Evolutionary conservation across 306 rosid species (phyloP).

Genomic region (Dicorynia guianensis): DNA sequence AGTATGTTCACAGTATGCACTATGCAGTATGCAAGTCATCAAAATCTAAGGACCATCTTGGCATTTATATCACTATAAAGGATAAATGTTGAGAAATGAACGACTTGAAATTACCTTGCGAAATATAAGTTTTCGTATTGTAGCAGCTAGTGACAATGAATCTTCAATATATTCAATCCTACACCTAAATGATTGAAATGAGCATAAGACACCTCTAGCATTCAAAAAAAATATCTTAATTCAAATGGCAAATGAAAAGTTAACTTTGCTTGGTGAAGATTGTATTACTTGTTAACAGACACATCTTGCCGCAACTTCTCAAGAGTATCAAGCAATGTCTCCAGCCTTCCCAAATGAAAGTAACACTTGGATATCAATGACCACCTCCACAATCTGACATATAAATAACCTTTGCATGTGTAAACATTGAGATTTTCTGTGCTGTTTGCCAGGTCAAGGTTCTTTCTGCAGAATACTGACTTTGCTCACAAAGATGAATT

Average conservation of each 20-base stretch:
- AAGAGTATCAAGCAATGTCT: slow-evolving; percentile 75
- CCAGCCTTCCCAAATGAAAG: slow-evolving; percentile 86
- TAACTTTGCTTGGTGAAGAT: slow-evolving; percentile 28
- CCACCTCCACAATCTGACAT: slow-evolving; percentile 81
- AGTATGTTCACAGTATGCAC: neutral
- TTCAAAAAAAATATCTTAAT: slow-evolving; percentile 32
- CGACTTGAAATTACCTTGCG: slow-evolving; percentile 65
- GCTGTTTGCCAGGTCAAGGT: slow-evolving; percentile 48
- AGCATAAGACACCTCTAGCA: slow-evolving; percentile 42
- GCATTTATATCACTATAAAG: slow-evolving; percentile 13
- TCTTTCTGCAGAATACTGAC: slow-evolving; percentile 73
- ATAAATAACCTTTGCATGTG: slow-evolving; percentile 42
- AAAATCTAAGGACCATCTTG: slow-evolving; percentile 28
- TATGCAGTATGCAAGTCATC: slow-evolving; percentile 21
- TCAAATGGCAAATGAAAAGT: slow-evolving; percentile 42
- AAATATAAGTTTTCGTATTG: slow-evolving; percentile 65
- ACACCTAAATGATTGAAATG: slow-evolving; percentile 52
- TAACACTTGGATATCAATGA: slow-evolving; percentile 80
- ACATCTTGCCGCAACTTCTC: slow-evolving; percentile 68
- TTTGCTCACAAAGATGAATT: slow-evolving; percentile 78
- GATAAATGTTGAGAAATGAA: slow-evolving; percentile 29
- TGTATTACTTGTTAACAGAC: slow-evolving; percentile 59
- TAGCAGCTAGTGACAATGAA: slow-evolving; percentile 57
- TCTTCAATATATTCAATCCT: slow-evolving; percentile 54
- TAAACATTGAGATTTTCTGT: slow-evolving; percentile 42